Evolutionary conservation across 805 yeast species (phyloP).

Genomic region (Wickerhamiella siamensis): DNA sequence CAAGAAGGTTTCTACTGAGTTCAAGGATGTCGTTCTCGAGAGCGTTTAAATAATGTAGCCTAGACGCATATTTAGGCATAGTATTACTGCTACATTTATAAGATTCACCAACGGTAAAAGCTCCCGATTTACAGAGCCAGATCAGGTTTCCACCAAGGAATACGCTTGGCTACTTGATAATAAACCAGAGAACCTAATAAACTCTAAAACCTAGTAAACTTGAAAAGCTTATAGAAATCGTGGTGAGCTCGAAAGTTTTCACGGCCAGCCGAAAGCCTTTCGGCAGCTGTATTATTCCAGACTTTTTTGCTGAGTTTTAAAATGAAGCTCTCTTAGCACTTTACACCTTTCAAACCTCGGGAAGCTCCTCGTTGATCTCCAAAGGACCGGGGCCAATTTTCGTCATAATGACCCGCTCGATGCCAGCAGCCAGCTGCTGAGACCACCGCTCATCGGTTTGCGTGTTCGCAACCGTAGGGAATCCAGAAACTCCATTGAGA

Average conservation of each 20-base stretch:
- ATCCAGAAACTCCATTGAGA: conserved; percentile 55
- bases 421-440: conserved; percentile 47
- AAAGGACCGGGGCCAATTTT: conserved; percentile 81
- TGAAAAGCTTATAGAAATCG: no score
- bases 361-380: conserved; percentile 27
- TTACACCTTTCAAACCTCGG: conserved; percentile 2
- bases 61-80: conserved; percentile 2
- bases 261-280: no score
- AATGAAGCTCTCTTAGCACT: not conserved
- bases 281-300: no score
- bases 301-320: no score
- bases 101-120: not conserved
- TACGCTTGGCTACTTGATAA: no score
- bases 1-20: conserved; percentile 82
- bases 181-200: no score
- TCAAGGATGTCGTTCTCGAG: conserved; percentile 98
- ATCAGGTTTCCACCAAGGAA: no score
- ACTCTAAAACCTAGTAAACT: no score
- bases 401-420: conserved; percentile 72
- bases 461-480: conserved; percentile 24
- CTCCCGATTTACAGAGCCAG: no score
- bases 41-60: conserved; percentile 48
- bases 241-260: no score
- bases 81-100: conserved; percentile 1
- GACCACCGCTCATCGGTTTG: conserved; percentile 26